Base-by-base conservation (phyloP, 371 early-diverging fungal species). In the Apophysomyces trapeziformis region DNA sequence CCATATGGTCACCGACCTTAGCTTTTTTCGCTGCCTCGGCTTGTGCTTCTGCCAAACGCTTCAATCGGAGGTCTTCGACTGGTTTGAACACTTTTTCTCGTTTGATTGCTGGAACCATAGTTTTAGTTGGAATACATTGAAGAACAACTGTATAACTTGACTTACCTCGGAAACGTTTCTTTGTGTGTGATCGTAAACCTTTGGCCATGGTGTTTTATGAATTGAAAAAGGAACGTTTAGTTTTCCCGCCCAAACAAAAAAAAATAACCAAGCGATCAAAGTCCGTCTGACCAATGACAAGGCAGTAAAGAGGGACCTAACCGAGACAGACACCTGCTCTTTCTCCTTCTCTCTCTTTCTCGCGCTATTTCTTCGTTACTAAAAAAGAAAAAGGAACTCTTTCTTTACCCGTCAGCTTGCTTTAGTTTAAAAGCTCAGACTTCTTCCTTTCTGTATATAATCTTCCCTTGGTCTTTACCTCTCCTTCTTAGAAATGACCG, bases 401-500 rank as follows among this genome's bases (percentile, higher is more conserved):
- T 21, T 47, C n/a, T 18, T 47, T 47, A n/a, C 18, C 9, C 47
- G 16, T 50, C 16, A 26, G 21, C 16, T 50, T 50, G 54, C 21
- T 18, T 26, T 21, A 21, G 21, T 18, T 50, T 50, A 18, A 41
- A 5, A 41, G 11, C 41, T 41, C 41, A 13, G 4, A 21, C 21
- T 50, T 50, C 5, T 7, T 16, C 54, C 21, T 21, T 7, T 1
- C 5, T 50, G 54, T 50, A 21, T 5, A 50, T 50, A 50, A 50
- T 26, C 9, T 26, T 50, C 21, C 18, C 21, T 18, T 50, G 16
- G 35, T 50, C 21, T 8, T 26, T n/a, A 47, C 47, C n/a, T n/a
- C 47, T 16, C 47, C 39, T 59, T 18, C 38, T 60, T 54, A 65
- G 68, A 41, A 66, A 89, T 93, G 93, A 82, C 85, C 66, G 91